Evolutionary conservation across 192 early-diverging fungal species (phyloP).

Genomic region (Phycomyces nitens): DNA sequence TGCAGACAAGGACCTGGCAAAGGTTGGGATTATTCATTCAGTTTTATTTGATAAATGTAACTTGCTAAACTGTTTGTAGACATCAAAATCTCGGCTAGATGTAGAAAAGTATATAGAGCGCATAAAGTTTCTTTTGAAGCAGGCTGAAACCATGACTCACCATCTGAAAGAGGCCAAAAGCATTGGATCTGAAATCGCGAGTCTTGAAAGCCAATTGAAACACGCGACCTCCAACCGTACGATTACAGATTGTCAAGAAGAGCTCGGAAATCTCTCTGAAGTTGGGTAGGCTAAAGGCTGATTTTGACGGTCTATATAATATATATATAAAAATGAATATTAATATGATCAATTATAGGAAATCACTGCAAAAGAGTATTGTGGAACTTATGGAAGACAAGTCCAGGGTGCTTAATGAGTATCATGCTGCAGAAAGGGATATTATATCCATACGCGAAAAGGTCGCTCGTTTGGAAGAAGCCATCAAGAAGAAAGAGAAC

Average conservation of each 20-base stretch:
- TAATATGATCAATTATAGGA: not conserved
- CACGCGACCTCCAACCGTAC: slow-evolving; percentile 61
- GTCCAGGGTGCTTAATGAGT: not conserved
- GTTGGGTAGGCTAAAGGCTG: too few relatives aligned
- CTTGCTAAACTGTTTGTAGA: too few relatives aligned
- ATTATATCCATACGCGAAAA: not conserved
- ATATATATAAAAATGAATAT: slow-evolving; percentile 18
- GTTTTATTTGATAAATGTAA: too few relatives aligned
- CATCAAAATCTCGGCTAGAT: not conserved
- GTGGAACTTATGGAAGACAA: not conserved
- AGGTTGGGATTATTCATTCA: not conserved
- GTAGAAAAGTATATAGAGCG: not conserved
- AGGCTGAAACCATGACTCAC: slow-evolving; percentile 34
- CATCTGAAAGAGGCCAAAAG: slow-evolving; percentile 37
- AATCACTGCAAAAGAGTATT: not conserved
- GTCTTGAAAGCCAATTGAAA: slow-evolving; percentile 44
- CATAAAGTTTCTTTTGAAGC: not conserved
- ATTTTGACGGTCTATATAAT: too few relatives aligned
- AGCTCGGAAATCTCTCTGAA: slow-evolving; percentile 46
- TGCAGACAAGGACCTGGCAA: not conserved
- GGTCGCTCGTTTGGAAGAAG: not conserved
- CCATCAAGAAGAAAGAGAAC: not conserved
- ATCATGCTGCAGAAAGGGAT: not conserved
- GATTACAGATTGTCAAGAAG: slow-evolving; percentile 61
- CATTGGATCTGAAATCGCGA: slow-evolving; percentile 45